Evolutionary conservation across 2,329 filamentous ascomycete species (phyloP).

Genomic region (Gyromitra esculenta): DNA sequence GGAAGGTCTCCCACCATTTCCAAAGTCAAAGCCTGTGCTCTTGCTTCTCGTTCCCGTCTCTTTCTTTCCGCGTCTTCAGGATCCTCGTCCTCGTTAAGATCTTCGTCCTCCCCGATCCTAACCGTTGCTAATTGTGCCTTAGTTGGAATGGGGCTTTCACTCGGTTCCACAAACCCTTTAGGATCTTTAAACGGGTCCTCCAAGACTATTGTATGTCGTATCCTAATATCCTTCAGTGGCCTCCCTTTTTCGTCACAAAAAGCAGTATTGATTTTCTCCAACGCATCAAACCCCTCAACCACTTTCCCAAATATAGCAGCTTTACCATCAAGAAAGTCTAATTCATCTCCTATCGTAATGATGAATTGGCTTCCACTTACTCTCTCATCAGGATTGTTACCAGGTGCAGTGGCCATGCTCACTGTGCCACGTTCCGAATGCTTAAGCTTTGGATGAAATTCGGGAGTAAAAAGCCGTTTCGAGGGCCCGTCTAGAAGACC

Average conservation of each 20-base stretch:
- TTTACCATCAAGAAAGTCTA: constrained; percentile 90
- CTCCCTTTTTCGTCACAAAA: constrained; percentile 87
- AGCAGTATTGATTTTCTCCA: constrained; percentile 91
- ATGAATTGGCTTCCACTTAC: constrained; percentile 93
- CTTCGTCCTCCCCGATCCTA: constrained; percentile 88
- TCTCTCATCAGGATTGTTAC: constrained; percentile 76
- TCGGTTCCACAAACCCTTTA: constrained; percentile 76
- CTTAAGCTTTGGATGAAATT: constrained; percentile 86
- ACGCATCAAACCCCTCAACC: constrained; percentile 90
- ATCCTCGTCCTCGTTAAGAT: constrained; percentile 79
- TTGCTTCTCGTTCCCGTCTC: constrained; percentile 86
- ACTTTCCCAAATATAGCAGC: constrained; percentile 96
- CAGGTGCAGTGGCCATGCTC: constrained; percentile 91
- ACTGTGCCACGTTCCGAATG: constrained; percentile 90
- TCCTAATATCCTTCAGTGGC: constrained; percentile 91
- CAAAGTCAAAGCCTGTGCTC: constrained; percentile 90
- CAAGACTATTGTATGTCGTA: constrained; percentile 89
- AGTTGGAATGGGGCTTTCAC: constrained; percentile 80
- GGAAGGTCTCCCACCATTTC: constrained; percentile 98
- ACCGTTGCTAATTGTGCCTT: constrained; percentile 89
- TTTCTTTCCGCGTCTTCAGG: constrained; percentile 81
- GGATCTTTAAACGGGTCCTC: constrained; percentile 94
- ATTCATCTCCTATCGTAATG: constrained; percentile 86
- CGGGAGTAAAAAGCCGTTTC: constrained; percentile 81
- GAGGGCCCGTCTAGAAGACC: constrained; percentile 76